Percentiles rank a stretch among this genome's conserved stretches.
Conservation (phyloP, 2,329 filamentous ascomycete species). For the Fonsecaea multimorphosa region DNA sequence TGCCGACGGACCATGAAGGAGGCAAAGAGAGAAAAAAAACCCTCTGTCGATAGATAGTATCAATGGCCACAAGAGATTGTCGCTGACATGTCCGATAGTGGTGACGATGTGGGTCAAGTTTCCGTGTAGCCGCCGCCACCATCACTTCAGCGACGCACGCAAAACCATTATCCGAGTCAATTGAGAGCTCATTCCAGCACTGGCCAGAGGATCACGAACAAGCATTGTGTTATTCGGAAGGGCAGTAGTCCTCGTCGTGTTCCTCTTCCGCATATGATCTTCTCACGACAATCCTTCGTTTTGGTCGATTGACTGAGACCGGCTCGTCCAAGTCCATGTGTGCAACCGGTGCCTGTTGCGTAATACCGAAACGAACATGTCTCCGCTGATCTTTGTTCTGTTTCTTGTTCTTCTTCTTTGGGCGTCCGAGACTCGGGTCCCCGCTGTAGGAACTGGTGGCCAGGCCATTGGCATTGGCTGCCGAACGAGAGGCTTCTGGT, state of each 20-base stretch:
- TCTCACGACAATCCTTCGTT: slow-evolving; percentile 4
- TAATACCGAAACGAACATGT: not conserved
- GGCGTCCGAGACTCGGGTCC: not conserved
- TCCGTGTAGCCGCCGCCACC: not conserved
- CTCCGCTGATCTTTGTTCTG: not conserved
- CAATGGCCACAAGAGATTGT: not conserved
- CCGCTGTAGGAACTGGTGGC: not conserved
- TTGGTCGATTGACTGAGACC: slow-evolving; percentile 11
- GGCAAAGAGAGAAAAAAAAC: too few relatives aligned
- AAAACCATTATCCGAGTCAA: not conserved
- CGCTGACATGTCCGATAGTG: not conserved
- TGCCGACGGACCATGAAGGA: too few relatives aligned
- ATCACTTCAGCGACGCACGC: not conserved
- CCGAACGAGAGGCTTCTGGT: not conserved
- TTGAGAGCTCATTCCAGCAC: not conserved
- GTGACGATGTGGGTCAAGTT: not conserved
- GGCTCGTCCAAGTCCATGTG: not conserved
- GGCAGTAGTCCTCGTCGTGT: slow-evolving; percentile 23
- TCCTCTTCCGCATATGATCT: slow-evolving; percentile 15
- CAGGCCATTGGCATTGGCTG: not conserved
- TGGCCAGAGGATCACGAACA: not conserved
- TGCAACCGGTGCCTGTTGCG: not conserved
- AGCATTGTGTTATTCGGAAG: not conserved
- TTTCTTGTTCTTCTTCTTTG: not conserved
- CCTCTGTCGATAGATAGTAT: too few relatives aligned